Evolutionary conservation across 768 basidiomycete genomes (phyloP).

Genomic region (Inosperma sp.): DNA sequence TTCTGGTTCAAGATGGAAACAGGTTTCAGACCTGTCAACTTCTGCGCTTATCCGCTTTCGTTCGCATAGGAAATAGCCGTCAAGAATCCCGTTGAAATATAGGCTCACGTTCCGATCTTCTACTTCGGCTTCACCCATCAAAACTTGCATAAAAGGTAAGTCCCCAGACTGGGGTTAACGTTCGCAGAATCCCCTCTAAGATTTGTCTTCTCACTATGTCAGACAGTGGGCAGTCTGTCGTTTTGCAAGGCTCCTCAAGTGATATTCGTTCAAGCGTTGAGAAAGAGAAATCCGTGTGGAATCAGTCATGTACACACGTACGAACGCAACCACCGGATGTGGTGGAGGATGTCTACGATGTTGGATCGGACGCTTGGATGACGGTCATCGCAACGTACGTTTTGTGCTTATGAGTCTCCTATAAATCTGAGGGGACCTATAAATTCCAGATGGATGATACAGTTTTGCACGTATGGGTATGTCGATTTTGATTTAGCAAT

Average conservation of each 20-base stretch:
- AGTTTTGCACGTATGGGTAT: conserved; percentile 46
- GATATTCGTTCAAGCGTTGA: conserved; percentile 12
- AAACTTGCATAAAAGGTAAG: too few relatives aligned
- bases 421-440: background rate
- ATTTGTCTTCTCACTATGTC: conserved; percentile 7
- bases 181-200: background rate
- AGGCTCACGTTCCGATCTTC: conserved; percentile 18
- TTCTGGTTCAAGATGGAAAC: conserved; percentile 2
- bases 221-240: conserved; percentile 12
- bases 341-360: conserved; percentile 11
- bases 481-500: conserved; percentile 3
- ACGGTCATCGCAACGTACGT: conserved; percentile 44
- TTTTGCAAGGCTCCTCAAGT: conserved; percentile 4
- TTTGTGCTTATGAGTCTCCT: background rate
- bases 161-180: too few relatives aligned
- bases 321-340: background rate
- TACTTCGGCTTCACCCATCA: conserved; percentile 18
- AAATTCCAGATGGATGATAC: conserved; percentile 35
- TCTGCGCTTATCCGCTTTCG: background rate
- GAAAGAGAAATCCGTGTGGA: conserved; percentile 5
- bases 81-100: background rate
- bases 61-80: background rate
- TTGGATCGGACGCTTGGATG: conserved; percentile 39
- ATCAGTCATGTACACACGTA: background rate
- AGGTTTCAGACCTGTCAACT: conserved; percentile 6